A percentile compares a stretch with the other conserved stretches of the same genome.
Evolutionary conservation across 345 rosid genomes (phyloP).

Genomic region (Rhizophora apiculata): DNA sequence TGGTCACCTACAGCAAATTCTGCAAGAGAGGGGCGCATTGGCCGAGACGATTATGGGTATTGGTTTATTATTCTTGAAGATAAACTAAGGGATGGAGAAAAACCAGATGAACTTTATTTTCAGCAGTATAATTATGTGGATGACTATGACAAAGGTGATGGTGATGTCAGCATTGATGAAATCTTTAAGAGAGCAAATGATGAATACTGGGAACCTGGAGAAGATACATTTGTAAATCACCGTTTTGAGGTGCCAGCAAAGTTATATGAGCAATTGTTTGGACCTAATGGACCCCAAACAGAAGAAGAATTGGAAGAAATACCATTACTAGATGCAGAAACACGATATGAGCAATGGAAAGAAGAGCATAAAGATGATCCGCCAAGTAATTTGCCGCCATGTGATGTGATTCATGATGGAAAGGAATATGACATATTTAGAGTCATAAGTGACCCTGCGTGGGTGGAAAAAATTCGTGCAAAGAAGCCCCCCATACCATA

Average conservation of each 20-base stretch:
- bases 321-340: conserved; percentile 70
- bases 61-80: conserved; percentile 94
- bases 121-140: conserved; percentile 89
- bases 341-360: conserved; percentile 71
- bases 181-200: conserved; percentile 73
- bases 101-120: conserved; percentile 86
- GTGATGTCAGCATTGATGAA: conserved; percentile 69
- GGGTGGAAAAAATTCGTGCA: conserved; percentile 64
- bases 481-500: conserved; percentile 78
- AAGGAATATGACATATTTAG: conserved; percentile 70
- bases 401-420: conserved; percentile 73
- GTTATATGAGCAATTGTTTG: conserved; percentile 83
- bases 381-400: conserved; percentile 75
- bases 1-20: conserved; percentile 88
- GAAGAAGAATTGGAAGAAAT: conserved; percentile 72
- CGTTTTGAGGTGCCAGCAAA: conserved; percentile 86
- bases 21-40: conserved; percentile 80
- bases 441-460: conserved; percentile 46
- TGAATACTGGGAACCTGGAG: conserved; percentile 99
- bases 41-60: conserved; percentile 92
- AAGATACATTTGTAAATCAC: conserved; percentile 69
- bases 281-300: conserved; percentile 91
- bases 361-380: conserved; percentile 89
- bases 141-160: conserved; percentile 90
- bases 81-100: conserved; percentile 76